Conservation (phyloP, 176 grass and related monocot genomes). For the Olyra latifolia region DNA sequence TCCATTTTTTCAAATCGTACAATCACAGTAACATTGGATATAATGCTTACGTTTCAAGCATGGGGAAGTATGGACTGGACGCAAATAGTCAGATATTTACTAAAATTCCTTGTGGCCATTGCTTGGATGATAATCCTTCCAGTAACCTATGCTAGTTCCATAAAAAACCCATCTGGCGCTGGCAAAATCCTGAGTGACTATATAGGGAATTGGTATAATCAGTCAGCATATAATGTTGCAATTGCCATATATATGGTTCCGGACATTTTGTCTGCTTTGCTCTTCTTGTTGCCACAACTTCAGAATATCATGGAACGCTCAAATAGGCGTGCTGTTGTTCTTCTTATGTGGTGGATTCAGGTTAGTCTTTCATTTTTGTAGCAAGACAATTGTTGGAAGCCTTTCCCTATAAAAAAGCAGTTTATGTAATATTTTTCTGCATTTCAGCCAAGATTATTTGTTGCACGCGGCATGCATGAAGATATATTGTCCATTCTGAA, state of each 20-base stretch:
- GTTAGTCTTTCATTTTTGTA: constrained; percentile 38
- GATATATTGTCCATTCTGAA: constrained; percentile 69
- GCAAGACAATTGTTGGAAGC: constrained; percentile 8
- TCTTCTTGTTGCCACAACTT: constrained; percentile 76
- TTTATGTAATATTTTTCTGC: constrained; percentile 35
- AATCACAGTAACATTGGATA: constrained; percentile 72
- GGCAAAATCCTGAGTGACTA: constrained; percentile 61
- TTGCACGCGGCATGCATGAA: constrained; percentile 78
- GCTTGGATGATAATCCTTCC: constrained; percentile 78
- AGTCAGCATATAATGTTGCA: constrained; percentile 59
- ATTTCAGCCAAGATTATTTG: constrained; percentile 65
- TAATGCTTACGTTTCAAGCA: constrained; percentile 62
- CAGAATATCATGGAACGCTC: constrained; percentile 57
- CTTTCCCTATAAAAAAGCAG: background rate
- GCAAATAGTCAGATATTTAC: constrained; percentile 61
- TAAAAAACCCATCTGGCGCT: constrained; percentile 58
- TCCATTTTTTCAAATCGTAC: constrained; percentile 25
- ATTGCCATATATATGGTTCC: constrained; percentile 64
- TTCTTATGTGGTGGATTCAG: constrained; percentile 89
- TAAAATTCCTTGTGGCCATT: constrained; percentile 62
- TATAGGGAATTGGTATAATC: constrained; percentile 57
- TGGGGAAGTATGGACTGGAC: constrained; percentile 67
- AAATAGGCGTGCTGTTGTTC: constrained; percentile 40
- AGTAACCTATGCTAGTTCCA: constrained; percentile 56
- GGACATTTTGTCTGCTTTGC: constrained; percentile 57